Evolutionary conservation across 2,329 filamentous ascomycete genomes (phyloP), one percentile per base, ranked within the genome.

Genomic region (Waltergamsia citrina): DNA sequence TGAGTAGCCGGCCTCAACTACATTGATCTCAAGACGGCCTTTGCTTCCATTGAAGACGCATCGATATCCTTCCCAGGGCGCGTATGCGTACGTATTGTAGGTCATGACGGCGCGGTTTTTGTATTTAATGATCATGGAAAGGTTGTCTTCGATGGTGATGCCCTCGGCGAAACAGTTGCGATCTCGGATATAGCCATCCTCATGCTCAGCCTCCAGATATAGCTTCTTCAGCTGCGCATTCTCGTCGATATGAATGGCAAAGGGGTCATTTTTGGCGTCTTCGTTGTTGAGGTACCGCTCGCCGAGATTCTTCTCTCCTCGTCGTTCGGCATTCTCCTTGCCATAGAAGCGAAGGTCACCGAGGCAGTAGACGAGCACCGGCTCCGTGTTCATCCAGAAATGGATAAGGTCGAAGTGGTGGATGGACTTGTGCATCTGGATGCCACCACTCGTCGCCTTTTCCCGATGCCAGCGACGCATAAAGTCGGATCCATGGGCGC

Each of bases 371-470:
- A 69, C 65, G 0, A 57, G 60, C 27, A 54, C 50, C 0, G 65
- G 65, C 6, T 53, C 45, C 2, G 57, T 62, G 18, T 53, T 49
- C 5, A 69, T 49, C 65, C 65, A 69, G 36, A 67, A 69, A 26
- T 68, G 65, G n/a, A 69, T 59, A 8, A 69, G 52, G 38, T 69
- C 65, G 36, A 68, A 69, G n/a, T 69, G 65, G 31, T 69, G 65
- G 5, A 62, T 69, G 3, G 63, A 64, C 40, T 69, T 69, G 45
- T 69, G 65, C 29, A 69, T 61, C 4, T 66, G 50, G 12, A 69
- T 45, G 1, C 65, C 65, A 8, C 65, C 65, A 16, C 58, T 62
- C 43, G 67, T 69, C 15, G 54, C 50, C 46, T 65, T 66, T 36
- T 67, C 60, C 14, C 65, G 60, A 38, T 69, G 65, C 65, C 65